These are phyloP conservation scores for Phyllosticta capitalensis DNA, from an alignment of 2,329 filamentous ascomycete genomes.

Conservation along the genomic window DNA sequence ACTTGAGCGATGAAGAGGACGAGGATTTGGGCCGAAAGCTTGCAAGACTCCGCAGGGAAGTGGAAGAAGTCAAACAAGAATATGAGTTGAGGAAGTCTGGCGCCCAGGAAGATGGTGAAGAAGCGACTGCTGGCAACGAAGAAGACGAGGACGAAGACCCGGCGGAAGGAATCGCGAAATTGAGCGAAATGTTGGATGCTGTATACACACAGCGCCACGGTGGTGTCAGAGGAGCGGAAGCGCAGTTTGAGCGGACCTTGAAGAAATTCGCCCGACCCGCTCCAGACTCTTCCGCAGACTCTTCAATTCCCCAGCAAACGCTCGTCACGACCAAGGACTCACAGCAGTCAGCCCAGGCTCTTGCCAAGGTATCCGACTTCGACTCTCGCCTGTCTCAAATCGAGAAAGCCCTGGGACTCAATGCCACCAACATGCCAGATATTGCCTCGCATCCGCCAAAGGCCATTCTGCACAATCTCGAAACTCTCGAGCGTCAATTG, in stretches of 20 bases:
- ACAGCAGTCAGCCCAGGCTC: slow-evolving; percentile 44
- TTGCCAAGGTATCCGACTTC: slow-evolving; percentile 79
- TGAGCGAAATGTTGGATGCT: slow-evolving; percentile 62
- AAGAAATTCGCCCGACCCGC: slow-evolving; percentile 22
- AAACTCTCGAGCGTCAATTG: slow-evolving; percentile 72
- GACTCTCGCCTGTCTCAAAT: slow-evolving; percentile 70
- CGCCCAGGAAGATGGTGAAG: slow-evolving; percentile 29
- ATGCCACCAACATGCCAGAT: slow-evolving; percentile 56
- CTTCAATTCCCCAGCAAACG: background rate
- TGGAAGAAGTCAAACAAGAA: slow-evolving; percentile 54
- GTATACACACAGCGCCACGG: slow-evolving; percentile 42
- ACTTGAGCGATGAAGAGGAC: slow-evolving; percentile 69
- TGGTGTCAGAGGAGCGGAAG: slow-evolving; percentile 25
- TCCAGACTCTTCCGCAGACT: background rate
- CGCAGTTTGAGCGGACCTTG: slow-evolving; percentile 26
- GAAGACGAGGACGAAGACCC: slow-evolving; percentile 30
- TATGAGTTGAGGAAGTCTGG: slow-evolving; percentile 37
- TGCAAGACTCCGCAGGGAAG: slow-evolving; percentile 71
- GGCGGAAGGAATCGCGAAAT: slow-evolving; percentile 52
- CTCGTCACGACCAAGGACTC: background rate
- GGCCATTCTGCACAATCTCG: slow-evolving; percentile 74
- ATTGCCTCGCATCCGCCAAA: slow-evolving; percentile 42
- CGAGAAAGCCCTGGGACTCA: slow-evolving; percentile 73
- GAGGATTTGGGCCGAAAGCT: slow-evolving; percentile 72
- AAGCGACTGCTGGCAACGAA: slow-evolving; percentile 35